Conservation (phyloP, 306 rosid genomes). For the Trichosanthes truncata region DNA sequence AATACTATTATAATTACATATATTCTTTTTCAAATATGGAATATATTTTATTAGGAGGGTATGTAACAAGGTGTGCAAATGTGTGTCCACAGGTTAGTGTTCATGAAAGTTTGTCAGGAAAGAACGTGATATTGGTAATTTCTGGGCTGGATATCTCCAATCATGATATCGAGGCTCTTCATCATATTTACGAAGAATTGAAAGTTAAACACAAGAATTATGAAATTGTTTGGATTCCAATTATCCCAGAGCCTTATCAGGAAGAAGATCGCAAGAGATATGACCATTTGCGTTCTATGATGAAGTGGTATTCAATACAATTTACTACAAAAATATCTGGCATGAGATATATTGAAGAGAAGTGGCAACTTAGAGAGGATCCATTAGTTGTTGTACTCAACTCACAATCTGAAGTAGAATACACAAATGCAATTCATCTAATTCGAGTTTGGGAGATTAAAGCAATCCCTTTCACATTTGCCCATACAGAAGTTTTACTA, state of each 20-base stretch:
- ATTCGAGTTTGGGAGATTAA: slow-evolving; percentile 31
- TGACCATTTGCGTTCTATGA: slow-evolving; percentile 25
- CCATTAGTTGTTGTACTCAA: slow-evolving; percentile 12
- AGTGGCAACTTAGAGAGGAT: slow-evolving; percentile 2
- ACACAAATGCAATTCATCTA: slow-evolving; percentile 34
- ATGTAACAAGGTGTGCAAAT: not conserved
- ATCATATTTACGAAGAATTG: slow-evolving; percentile 21
- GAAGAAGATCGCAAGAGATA: slow-evolving; percentile 32
- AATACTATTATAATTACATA: not conserved
- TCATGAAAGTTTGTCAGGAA: slow-evolving; percentile 6
- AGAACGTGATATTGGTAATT: slow-evolving; percentile 11
- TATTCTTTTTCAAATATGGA: not conserved
- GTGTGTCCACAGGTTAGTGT: slow-evolving; percentile 13
- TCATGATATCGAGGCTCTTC: not conserved
- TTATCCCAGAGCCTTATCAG: slow-evolving; percentile 37
- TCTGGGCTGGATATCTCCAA: slow-evolving; percentile 33
- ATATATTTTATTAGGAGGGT: too few species aligned
- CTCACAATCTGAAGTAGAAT: slow-evolving; percentile 30
- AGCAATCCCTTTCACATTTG: not conserved
- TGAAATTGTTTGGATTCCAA: slow-evolving; percentile 4
- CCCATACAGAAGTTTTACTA: not conserved
- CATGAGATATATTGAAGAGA: slow-evolving; percentile 28
- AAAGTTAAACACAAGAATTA: slow-evolving; percentile 14
- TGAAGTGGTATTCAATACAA: slow-evolving; percentile 46
- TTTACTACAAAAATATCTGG: slow-evolving; percentile 21